Percentiles rank a stretch among this genome's conserved stretches.
phyloP scores from a whole-genome alignment of 208 protist genomes.

The Trypanosomatidae sp. region DNA sequence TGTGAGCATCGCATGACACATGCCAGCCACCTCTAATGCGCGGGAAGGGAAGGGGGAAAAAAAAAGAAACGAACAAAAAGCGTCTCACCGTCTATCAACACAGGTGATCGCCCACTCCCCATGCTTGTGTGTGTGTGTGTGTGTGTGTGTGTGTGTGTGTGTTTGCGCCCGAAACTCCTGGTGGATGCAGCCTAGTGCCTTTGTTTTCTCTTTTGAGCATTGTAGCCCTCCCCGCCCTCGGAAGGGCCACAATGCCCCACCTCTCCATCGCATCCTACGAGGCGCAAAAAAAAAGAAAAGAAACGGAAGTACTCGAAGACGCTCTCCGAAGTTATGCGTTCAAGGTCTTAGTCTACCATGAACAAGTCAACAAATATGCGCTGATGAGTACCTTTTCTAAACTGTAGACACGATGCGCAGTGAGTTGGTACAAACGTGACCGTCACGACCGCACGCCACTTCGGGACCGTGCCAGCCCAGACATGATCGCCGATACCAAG shows the following conservation, averaged over 20 bases:
- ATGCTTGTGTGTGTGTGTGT: not conserved
- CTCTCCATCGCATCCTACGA: not conserved
- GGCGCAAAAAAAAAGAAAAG: not conserved
- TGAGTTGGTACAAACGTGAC: not conserved
- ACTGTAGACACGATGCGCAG: not conserved
- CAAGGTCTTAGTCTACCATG: not conserved
- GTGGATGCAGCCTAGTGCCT: not conserved
- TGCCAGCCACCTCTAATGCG: not conserved
- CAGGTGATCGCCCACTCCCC: not conserved
- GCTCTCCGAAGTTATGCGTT: not conserved
- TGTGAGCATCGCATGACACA: not conserved
- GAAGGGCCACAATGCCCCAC: not conserved
- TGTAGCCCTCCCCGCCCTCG: not conserved
- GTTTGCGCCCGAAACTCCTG: not conserved
- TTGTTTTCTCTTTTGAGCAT: not conserved
- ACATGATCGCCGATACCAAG: not conserved
- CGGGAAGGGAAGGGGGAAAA: slow-evolving; percentile 5
- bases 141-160: not conserved
- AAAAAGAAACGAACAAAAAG: slow-evolving; percentile 5
- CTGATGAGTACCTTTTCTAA: not conserved
- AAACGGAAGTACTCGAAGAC: not conserved
- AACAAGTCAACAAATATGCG: not conserved
- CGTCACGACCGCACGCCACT: not conserved
- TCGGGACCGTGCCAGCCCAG: not conserved
- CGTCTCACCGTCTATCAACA: not conserved